Base-by-base conservation (phyloP, 2,329 filamentous ascomycete species). In the Leptoxyphium fumago region DNA sequence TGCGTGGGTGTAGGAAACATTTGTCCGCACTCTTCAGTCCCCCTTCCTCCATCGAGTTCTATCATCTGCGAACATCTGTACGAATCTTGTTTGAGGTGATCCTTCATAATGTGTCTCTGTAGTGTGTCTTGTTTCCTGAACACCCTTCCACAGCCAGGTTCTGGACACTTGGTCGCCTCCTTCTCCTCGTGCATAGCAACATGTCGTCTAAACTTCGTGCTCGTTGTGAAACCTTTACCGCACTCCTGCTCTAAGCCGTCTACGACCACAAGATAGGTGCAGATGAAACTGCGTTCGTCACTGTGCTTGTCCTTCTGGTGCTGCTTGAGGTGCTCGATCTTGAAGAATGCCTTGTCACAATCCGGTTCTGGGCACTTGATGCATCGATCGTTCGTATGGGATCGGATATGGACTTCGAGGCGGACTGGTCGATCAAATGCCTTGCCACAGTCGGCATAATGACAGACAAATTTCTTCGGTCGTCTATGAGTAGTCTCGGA, bases 91-190 rank as follows among this genome's bases (percentile, higher is more conserved):
- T 80, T 70, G 34, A 89, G 66, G 61, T 96, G 89, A 10, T 79
- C 80, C 9, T 77, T 75, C 43, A 80, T 77, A 49, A 94, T 75
- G 59, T 96, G 89, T 42, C 83, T 80, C 59, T 88, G 78, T 13
- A 95, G 71, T 0, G 87, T 93, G 51, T 86, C 79, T 59, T 86
- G 82, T 63, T 94, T 95, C 48, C 89, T 77, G 61, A 95, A 96
- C 15, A 77, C 78, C 68, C 91, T 91, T 40, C 71, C 78, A 59
- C 89, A 95, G 2, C 72, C 82, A 10, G 77, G 70, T 53, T 56
- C 55, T n/a, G 44, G 47, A 38, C 58, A 61, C 8, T 46, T 55
- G n/a, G 52, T 56, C 18, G 14, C 21, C 58, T 91, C 81, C 52
- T 80, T 76, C 43, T 81, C 82, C 55, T 82, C 75, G 60, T 95